Conservation (phyloP, 2,329 filamentous ascomycete species). For the Ceratocystis smalleyi region DNA sequence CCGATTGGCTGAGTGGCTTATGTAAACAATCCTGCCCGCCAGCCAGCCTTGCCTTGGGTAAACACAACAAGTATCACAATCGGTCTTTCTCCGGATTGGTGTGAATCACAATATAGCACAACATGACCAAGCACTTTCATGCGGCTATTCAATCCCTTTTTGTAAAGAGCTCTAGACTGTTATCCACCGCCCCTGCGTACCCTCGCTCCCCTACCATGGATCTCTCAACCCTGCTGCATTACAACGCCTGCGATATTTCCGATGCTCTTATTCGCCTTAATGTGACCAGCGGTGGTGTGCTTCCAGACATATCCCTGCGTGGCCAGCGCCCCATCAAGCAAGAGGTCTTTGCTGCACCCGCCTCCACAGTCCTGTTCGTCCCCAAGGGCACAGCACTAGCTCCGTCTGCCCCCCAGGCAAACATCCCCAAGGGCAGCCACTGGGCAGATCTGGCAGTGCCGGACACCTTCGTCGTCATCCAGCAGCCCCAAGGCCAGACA, state of each 20-base stretch:
- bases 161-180: too few relatives aligned
- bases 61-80: too few relatives aligned
- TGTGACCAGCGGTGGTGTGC: conserved; percentile 48
- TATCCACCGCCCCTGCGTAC: background rate
- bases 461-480: conserved; percentile 48
- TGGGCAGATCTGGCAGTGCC: conserved; percentile 51
- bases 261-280: conserved; percentile 58
- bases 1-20: background rate
- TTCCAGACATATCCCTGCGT: conserved; percentile 39
- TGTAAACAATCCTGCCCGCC: too few relatives aligned
- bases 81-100: too few relatives aligned
- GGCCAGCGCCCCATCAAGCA: background rate
- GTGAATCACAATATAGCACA: too few relatives aligned
- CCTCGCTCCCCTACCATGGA: background rate
- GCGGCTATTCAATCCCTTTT: too few relatives aligned
- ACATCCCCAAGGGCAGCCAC: conserved; percentile 44
- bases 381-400: conserved; percentile 33
- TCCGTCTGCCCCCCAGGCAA: conserved; percentile 24
- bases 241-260: conserved; percentile 45
- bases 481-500: conserved; percentile 47
- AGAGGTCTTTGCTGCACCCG: conserved; percentile 27
- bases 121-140: too few relatives aligned
- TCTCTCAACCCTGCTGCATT: conserved; percentile 22
- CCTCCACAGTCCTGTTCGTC: conserved; percentile 48
- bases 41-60: too few relatives aligned